Percentiles rank a stretch among this genome's conserved stretches.
Evolutionary conservation across 2,329 filamentous ascomycete species (phyloP).

Genomic region (Claviceps quebecensis): DNA sequence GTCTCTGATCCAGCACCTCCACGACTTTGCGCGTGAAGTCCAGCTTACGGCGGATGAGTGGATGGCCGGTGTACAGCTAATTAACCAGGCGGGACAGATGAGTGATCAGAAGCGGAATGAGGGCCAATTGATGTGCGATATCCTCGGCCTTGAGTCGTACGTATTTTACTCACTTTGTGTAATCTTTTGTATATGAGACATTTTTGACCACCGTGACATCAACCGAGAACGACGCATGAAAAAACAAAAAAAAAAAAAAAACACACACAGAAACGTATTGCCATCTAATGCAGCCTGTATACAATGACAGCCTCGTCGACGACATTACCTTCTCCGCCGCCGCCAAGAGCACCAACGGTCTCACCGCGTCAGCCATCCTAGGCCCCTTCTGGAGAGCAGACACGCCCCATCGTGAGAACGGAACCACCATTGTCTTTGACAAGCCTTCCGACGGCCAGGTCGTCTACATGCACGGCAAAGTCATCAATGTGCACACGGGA

Average conservation of each 20-base stretch:
- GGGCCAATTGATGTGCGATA: conserved; percentile 56
- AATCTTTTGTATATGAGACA: background rate
- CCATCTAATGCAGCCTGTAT: background rate
- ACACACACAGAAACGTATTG: background rate
- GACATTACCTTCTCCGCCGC: conserved; percentile 59
- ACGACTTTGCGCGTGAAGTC: conserved; percentile 70
- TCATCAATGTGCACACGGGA: conserved; percentile 43
- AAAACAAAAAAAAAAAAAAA: background rate
- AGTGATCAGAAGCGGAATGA: conserved; percentile 58
- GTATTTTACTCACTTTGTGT: conserved; percentile 7
- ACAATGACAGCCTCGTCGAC: conserved; percentile 46
- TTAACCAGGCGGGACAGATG: conserved; percentile 51
- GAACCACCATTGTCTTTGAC: conserved; percentile 47
- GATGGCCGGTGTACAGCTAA: conserved; percentile 52
- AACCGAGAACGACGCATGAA: background rate
- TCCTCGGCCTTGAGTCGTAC: conserved; percentile 58
- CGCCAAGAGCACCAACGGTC: conserved; percentile 26
- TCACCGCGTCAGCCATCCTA: conserved; percentile 65
- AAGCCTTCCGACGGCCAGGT: conserved; percentile 35
- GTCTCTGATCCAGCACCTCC: conserved; percentile 57
- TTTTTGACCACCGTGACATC: too few species aligned
- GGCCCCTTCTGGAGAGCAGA: conserved; percentile 74
- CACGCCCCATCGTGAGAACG: conserved; percentile 56
- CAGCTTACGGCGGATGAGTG: conserved; percentile 71
- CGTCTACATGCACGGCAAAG: conserved; percentile 49